Evolutionary conservation across 441 rosid species (phyloP), one percentile per base, ranked within the genome.

Genomic region (Adansonia grandidieri): DNA sequence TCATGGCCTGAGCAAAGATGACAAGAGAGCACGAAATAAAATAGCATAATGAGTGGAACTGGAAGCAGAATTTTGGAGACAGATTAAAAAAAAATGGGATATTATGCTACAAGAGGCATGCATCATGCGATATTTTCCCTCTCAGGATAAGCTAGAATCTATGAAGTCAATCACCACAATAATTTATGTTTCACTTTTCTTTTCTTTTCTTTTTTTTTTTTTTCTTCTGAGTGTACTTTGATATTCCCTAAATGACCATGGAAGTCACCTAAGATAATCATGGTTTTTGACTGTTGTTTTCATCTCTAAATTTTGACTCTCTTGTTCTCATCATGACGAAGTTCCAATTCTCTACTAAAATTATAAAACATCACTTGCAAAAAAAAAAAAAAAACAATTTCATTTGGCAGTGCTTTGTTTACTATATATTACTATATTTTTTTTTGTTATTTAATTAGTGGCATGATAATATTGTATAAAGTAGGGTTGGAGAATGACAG

Each of bases 351-450:
- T 72, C 24, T 24, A 20, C 9, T 28, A 24, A 11, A 47, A 28
- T 68, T 9, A 73, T 54, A 53, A 32, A 54, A 37, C 67, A 42
- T 80, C 77, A 53, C 51, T 77, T 77, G 70, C 73, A 9, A 60
- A 37, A 32, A 32, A 32, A 32, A 32, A 32, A 32, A 32, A 32
- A 32, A 32, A 70, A 63, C 9, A 6, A 63, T 13, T 32, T 28
- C 45, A 63, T 37, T 14, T 13, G 7, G 0, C 44, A 5, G 45
- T 42, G 45, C 40, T 42, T 42, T 42, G 45, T 42, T 42, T 42
- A 42, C 45, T n/a, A 10, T 53, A 14, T 42, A 42, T 6, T 53
- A 5, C 1, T 68, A 45, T 54, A 15, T 32, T 15, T 22, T 63
- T 32, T 4, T 69, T 69, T 69, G 11, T 69, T 20, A 32, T 32